Percentiles rank a stretch among this genome's conserved stretches.
Evolutionary conservation across 805 yeast species (phyloP).

Genomic region (Cyberlindnera maritima): DNA sequence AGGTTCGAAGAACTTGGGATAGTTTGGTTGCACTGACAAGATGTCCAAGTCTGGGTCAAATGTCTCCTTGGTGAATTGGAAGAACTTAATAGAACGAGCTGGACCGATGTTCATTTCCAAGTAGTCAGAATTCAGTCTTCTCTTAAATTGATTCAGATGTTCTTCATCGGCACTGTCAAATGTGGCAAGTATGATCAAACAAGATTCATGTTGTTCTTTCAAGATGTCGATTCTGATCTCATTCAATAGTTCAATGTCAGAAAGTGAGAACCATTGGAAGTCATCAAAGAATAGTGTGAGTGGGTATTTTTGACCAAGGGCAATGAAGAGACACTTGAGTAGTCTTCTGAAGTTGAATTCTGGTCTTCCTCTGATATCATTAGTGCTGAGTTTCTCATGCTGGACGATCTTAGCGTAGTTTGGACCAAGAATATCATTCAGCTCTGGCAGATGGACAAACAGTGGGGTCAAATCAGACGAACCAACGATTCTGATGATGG

Average conservation of each 20-base stretch:
- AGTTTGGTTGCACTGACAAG: slow-evolving; percentile 5
- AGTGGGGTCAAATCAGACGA: slow-evolving; percentile 39
- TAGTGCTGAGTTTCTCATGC: slow-evolving; percentile 10
- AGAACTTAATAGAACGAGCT: not conserved
- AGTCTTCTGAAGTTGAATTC: slow-evolving; percentile 42
- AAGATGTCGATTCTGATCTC: slow-evolving; percentile 28
- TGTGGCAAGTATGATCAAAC: slow-evolving; percentile 28
- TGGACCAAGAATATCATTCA: slow-evolving; percentile 41
- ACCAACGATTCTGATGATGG: slow-evolving; percentile 36
- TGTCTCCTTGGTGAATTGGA: not conserved
- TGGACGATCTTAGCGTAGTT: slow-evolving; percentile 33
- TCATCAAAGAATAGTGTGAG: slow-evolving; percentile 46
- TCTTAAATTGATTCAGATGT: slow-evolving; percentile 16
- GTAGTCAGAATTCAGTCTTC: slow-evolving; percentile 19
- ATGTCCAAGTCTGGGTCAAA: slow-evolving; percentile 1
- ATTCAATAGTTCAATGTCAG: slow-evolving; percentile 29
- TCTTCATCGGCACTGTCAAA: slow-evolving; percentile 15
- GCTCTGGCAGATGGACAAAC: slow-evolving; percentile 43
- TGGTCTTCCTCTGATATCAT: slow-evolving; percentile 27
- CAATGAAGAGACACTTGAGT: slow-evolving; percentile 40
- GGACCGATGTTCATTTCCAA: slow-evolving; percentile 16
- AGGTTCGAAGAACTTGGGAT: slow-evolving; percentile 3
- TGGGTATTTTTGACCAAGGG: slow-evolving; percentile 38
- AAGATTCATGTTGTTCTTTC: slow-evolving; percentile 24
- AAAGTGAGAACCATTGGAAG: slow-evolving; percentile 40